Conservation (phyloP, 2,329 filamentous ascomycete species). For the Fusarium napiforme region DNA sequence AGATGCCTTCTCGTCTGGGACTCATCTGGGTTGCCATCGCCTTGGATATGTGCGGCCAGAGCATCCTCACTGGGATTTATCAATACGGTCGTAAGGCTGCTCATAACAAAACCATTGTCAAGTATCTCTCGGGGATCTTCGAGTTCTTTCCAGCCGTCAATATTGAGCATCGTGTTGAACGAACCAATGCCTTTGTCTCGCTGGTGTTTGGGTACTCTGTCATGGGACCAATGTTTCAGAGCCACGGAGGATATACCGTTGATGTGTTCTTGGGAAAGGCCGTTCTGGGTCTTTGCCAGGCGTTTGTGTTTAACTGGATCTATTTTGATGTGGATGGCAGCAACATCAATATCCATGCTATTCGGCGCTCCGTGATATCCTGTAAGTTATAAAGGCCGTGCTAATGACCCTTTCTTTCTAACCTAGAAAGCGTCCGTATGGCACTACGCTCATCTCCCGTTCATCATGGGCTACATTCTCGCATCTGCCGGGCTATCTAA, state of each 20-base stretch:
- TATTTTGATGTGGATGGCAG: constrained; percentile 71
- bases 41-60: constrained; percentile 62
- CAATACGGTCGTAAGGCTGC: constrained; percentile 42
- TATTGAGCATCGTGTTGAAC: constrained; percentile 73
- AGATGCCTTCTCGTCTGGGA: constrained; percentile 64
- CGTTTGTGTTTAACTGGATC: constrained; percentile 70
- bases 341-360: constrained; percentile 69
- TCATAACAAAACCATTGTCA: constrained; percentile 34
- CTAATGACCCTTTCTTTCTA: not conserved
- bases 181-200: constrained; percentile 72
- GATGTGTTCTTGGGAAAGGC: constrained; percentile 72
- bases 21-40: constrained; percentile 67
- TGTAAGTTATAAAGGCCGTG: constrained; percentile 46
- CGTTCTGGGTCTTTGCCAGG: constrained; percentile 66
- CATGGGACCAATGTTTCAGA: constrained; percentile 70
- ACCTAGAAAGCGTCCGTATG: constrained; percentile 59
- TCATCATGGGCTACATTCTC: constrained; percentile 72
- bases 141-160: constrained; percentile 72
- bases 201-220: constrained; percentile 74
- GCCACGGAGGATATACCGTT: constrained; percentile 54
- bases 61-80: constrained; percentile 56
- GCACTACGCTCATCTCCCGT: constrained; percentile 67
- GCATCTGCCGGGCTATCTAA: constrained; percentile 67
- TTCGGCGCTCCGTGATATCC: constrained; percentile 60
- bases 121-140: constrained; percentile 54